phyloP scores from a whole-genome alignment of 176 grass and related monocot species.

The Bonia amplexicaulis region DNA sequence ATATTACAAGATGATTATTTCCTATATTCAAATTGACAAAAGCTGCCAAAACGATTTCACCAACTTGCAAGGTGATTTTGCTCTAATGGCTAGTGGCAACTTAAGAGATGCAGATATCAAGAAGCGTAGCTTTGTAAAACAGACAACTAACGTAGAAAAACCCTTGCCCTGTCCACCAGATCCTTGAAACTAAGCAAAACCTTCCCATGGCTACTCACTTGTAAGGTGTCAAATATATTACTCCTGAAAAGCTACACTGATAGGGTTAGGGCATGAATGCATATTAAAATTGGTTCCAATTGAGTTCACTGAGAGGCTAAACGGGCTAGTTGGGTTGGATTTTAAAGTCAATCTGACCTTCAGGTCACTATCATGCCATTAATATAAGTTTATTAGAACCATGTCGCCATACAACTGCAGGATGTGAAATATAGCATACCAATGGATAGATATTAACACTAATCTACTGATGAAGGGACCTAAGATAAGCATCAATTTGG shows the following conservation, averaged over 20 bases:
- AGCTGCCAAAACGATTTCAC: background rate
- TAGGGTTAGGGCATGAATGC: no score
- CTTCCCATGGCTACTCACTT: background rate
- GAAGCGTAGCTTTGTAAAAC: background rate
- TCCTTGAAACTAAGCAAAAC: background rate
- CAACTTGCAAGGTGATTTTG: background rate
- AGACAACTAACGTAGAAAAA: background rate
- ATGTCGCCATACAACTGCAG: background rate
- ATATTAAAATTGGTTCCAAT: background rate
- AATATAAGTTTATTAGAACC: slow-evolving; percentile 5
- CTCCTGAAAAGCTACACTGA: no score
- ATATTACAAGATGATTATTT: slow-evolving; percentile 27
- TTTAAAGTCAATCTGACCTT: background rate
- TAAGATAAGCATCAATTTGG: no score
- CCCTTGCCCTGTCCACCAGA: background rate
- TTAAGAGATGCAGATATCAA: background rate
- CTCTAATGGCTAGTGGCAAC: background rate
- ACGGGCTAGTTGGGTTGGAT: background rate
- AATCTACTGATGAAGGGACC: background rate
- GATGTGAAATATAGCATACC: background rate
- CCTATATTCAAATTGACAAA: background rate
- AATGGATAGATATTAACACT: background rate
- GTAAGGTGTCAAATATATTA: background rate
- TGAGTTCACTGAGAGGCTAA: background rate
- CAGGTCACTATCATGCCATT: background rate